Percentiles rank a stretch among this genome's conserved stretches.
phyloP scores from a whole-genome alignment of 257 asterid genomes.

The Penstemon davidsonii region DNA sequence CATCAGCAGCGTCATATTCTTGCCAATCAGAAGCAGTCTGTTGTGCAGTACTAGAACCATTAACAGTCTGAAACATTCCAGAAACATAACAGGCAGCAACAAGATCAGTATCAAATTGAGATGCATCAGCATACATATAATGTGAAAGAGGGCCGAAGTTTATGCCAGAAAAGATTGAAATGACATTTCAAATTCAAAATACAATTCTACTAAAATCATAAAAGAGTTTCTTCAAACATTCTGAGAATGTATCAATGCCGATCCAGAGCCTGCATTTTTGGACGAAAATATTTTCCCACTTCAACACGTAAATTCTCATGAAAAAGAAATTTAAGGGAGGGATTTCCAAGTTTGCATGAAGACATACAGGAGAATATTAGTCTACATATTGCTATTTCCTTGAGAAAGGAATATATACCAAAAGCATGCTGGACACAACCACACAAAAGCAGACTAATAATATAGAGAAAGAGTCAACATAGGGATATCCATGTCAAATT shows the following conservation, averaged over 20 bases:
- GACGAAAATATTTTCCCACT: neutral
- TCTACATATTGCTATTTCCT: neutral
- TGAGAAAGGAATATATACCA: too few species aligned
- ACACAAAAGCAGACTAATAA: neutral
- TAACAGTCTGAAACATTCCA: slow-evolving; percentile 38
- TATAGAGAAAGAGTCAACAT: neutral
- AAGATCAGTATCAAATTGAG: slow-evolving; percentile 20
- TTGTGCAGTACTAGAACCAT: slow-evolving; percentile 42
- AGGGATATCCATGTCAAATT: neutral
- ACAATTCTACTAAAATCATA: neutral
- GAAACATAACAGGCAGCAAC: neutral
- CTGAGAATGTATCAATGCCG: neutral
- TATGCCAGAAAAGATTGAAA: slow-evolving; percentile 6
- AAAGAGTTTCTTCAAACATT: neutral
- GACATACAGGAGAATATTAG: too few species aligned
- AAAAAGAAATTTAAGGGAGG: too few species aligned
- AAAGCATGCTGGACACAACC: neutral
- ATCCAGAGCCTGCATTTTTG: slow-evolving; percentile 4
- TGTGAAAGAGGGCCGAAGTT: neutral
- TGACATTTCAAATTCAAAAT: slow-evolving; percentile 1
- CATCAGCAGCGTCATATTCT: slow-evolving; percentile 88
- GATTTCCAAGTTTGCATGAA: too few species aligned
- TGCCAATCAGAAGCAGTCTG: slow-evolving; percentile 89
- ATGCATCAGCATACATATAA: slow-evolving; percentile 17
- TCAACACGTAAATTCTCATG: neutral